A percentile compares a stretch with the other conserved stretches of the same genome.
phyloP scores from a whole-genome alignment of 179 eudicot species.

The Drosera spatulata region DNA sequence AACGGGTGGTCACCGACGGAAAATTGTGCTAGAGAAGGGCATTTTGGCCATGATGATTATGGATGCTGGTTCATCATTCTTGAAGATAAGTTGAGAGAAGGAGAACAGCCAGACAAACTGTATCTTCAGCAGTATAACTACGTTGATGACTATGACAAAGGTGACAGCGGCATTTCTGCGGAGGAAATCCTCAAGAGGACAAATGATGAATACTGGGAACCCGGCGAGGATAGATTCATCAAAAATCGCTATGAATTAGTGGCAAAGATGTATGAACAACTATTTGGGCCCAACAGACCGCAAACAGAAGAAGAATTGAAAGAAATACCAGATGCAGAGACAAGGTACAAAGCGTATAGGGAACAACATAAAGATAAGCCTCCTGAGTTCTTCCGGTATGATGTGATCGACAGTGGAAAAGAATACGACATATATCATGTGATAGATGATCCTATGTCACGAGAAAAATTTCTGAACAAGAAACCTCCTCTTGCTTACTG shows the following conservation, averaged over 20 bases:
- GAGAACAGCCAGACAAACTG: slow-evolving; percentile 73
- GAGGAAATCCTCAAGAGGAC: slow-evolving; percentile 69
- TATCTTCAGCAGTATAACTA: slow-evolving; percentile 93
- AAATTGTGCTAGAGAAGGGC: slow-evolving; percentile 85
- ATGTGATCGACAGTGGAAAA: slow-evolving; percentile 77
- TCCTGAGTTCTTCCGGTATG: slow-evolving; percentile 58
- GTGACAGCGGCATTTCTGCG: slow-evolving; percentile 62
- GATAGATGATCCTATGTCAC: slow-evolving; percentile 64
- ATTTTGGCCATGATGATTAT: slow-evolving; percentile 89
- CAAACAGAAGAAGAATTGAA: slow-evolving; percentile 79
- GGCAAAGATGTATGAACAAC: slow-evolving; percentile 71
- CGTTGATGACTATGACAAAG: slow-evolving; percentile 85
- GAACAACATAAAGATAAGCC: slow-evolving; percentile 92
- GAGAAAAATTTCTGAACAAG: slow-evolving; percentile 61
- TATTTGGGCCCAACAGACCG: slow-evolving; percentile 98
- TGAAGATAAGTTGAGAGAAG: slow-evolving; percentile 82
- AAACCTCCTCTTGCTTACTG: slow-evolving; percentile 91
- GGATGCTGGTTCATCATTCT: slow-evolving; percentile 93
- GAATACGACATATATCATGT: slow-evolving; percentile 57
- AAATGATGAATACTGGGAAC: slow-evolving; percentile 97
- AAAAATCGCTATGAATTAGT: slow-evolving; percentile 66
- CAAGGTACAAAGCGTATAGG: slow-evolving; percentile 75
- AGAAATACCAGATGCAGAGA: slow-evolving; percentile 85
- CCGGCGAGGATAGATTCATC: slow-evolving; percentile 76
- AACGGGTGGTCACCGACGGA: slow-evolving; percentile 93